These are phyloP conservation scores for Solanum sejunctum DNA, from an alignment of 257 asterid species.

Conservation along the genomic window DNA sequence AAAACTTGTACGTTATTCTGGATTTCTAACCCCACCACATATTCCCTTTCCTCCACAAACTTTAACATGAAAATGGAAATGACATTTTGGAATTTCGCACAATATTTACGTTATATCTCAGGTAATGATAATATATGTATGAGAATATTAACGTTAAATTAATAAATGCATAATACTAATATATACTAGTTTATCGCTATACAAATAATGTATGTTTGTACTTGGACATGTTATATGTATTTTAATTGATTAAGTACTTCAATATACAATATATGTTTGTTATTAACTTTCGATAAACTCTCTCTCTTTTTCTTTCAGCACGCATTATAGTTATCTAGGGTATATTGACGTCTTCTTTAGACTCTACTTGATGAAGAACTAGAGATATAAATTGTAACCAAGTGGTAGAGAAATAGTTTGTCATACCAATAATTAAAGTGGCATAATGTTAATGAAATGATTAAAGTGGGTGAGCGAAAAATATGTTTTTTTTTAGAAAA, in stretches of 20 bases:
- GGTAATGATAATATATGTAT: too few relatives aligned
- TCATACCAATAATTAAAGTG: not conserved
- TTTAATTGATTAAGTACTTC: too few relatives aligned
- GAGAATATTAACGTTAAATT: not conserved
- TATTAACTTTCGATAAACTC: not conserved
- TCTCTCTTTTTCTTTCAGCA: too few relatives aligned
- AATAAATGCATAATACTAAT: not conserved
- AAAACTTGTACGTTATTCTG: not conserved
- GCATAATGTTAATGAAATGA: not conserved
- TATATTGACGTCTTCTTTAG: not conserved
- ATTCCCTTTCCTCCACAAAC: not conserved
- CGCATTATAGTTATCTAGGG: not conserved
- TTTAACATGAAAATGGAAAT: not conserved
- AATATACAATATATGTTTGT: not conserved
- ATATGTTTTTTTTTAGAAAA: not conserved
- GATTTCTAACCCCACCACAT: not conserved
- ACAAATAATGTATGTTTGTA: not conserved
- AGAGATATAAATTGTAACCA: not conserved
- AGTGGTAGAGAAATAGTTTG: not conserved
- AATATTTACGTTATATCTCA: not conserved
- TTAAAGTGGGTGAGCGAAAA: not conserved
- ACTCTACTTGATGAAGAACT: not conserved
- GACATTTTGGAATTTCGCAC: not conserved
- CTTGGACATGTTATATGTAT: not conserved
- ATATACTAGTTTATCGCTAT: too few relatives aligned